Percentiles rank a stretch among this genome's conserved stretches.
Evolutionary conservation across 192 early-diverging fungal genomes (phyloP).

Genomic region (Phycomyces nitens): DNA sequence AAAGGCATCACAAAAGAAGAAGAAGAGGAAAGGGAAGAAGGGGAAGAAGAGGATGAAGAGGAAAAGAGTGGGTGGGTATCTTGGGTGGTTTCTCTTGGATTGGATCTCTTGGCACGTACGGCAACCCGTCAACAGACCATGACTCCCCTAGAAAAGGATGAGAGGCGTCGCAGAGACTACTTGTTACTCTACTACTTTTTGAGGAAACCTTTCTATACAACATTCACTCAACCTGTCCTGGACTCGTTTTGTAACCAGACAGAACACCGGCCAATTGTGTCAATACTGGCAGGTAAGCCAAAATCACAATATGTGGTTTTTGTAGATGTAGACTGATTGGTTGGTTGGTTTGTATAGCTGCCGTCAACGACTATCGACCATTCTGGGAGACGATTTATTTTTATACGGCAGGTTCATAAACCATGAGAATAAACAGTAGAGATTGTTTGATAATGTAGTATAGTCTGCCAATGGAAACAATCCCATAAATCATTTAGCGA

Average conservation of each 20-base stretch:
- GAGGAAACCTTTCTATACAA: constrained; percentile 16
- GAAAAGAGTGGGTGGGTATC: constrained; percentile 18
- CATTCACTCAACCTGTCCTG: constrained; percentile 9
- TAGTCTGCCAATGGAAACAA: too few species aligned
- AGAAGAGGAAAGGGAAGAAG: neutral
- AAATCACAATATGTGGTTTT: neutral
- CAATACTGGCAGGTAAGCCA: constrained; percentile 16
- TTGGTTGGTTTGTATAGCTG: constrained; percentile 4
- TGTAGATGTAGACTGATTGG: neutral
- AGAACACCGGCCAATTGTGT: constrained; percentile 11
- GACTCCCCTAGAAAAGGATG: constrained; percentile 19
- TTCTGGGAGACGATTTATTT: constrained; percentile 18
- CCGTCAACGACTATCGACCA: constrained; percentile 17
- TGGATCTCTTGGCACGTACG: constrained; percentile 13
- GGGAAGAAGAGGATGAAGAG: neutral
- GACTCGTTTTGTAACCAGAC: constrained; percentile 14
- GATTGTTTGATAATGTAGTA: too few species aligned
- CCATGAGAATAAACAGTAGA: too few species aligned
- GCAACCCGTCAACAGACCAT: constrained; percentile 9
- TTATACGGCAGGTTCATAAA: constrained; percentile 15
- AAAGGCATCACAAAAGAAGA: neutral
- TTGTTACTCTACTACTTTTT: constrained; percentile 23
- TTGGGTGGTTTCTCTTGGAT: constrained; percentile 17
- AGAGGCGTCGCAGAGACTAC: constrained; percentile 20
- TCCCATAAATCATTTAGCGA: too few species aligned